Evolutionary conservation across 305 asterid species (phyloP).

Genomic region (Fraxinus latifolia): DNA sequence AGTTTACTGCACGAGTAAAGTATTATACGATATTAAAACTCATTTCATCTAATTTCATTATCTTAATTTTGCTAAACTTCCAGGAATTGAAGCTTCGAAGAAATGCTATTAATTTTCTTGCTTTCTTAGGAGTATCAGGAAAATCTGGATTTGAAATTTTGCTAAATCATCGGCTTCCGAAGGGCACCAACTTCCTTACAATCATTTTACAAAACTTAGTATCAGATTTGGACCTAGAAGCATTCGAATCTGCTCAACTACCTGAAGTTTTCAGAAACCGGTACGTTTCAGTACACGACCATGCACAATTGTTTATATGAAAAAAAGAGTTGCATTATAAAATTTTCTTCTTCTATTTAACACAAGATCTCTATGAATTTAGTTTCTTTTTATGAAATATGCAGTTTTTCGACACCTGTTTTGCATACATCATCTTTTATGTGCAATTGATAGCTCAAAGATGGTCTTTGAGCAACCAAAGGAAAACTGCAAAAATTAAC

Average conservation of each 20-base stretch:
- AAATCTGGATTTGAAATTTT: conserved; percentile 62
- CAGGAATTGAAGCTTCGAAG: conserved; percentile 93
- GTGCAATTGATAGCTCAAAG: not conserved
- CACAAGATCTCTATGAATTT: not conserved
- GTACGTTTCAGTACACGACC: conserved; percentile 36
- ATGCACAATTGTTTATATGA: conserved; percentile 2
- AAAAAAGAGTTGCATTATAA: not conserved
- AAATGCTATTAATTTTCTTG: conserved; percentile 64
- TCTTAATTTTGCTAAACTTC: conserved; percentile 22
- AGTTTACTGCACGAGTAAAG: not conserved
- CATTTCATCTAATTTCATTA: conserved; percentile 12
- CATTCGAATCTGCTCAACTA: conserved; percentile 41
- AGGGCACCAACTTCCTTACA: conserved; percentile 53
- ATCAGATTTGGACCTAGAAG: conserved; percentile 67
- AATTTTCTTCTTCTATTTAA: not conserved
- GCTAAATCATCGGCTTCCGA: conserved; percentile 49
- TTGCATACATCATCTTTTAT: not conserved
- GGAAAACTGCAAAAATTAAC: not conserved
- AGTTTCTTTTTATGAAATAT: not conserved
- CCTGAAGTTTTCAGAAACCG: conserved; percentile 56
- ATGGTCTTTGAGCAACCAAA: not conserved
- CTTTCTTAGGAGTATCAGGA: conserved; percentile 83
- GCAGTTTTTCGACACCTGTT: not conserved
- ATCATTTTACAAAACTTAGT: conserved; percentile 61
- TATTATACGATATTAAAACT: not conserved